phyloP scores from a whole-genome alignment of 2,329 filamentous ascomycete genomes.

The Simplicillium sp. region DNA sequence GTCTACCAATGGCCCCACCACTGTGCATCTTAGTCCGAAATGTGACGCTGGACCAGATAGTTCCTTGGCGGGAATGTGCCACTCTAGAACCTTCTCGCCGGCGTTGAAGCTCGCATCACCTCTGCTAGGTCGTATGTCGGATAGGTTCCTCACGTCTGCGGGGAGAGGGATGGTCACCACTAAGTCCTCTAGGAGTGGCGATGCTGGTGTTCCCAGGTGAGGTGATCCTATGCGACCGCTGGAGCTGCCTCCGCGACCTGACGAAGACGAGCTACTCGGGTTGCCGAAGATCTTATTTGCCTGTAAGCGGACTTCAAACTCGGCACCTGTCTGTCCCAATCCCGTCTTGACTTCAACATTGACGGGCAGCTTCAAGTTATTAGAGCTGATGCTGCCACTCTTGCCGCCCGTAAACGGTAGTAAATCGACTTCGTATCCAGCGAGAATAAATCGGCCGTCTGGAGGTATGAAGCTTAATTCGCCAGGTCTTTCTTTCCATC shows the following conservation, averaged over 20 bases:
- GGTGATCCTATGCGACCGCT: slow-evolving; percentile 30
- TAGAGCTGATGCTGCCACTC: slow-evolving; percentile 42
- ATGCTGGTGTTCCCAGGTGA: slow-evolving; percentile 43
- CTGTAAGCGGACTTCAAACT: slow-evolving; percentile 79
- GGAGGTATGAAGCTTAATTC: slow-evolving; percentile 94
- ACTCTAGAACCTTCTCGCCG: slow-evolving; percentile 65
- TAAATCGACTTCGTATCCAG: slow-evolving; percentile 89
- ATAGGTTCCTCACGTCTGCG: slow-evolving; percentile 68
- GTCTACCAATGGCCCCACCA: slow-evolving; percentile 53
- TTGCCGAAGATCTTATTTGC: slow-evolving; percentile 55
- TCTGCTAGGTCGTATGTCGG: slow-evolving; percentile 68
- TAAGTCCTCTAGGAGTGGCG: slow-evolving; percentile 65
- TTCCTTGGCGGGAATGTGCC: slow-evolving; percentile 74
- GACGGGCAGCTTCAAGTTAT: slow-evolving; percentile 71
- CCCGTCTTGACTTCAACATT: slow-evolving; percentile 73
- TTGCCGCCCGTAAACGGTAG: slow-evolving; percentile 59
- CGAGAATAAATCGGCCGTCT: slow-evolving; percentile 86
- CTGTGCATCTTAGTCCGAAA: slow-evolving; percentile 70
- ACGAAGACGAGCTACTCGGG: slow-evolving; percentile 21
- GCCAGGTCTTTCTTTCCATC: slow-evolving; percentile 81
- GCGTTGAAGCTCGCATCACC: slow-evolving; percentile 79
- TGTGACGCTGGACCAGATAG: slow-evolving; percentile 55
- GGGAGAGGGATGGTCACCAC: slow-evolving; percentile 72
- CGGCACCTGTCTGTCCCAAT: slow-evolving; percentile 63
- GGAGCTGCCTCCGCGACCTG: slow-evolving; percentile 30